A percentile compares a stretch with the other conserved stretches of the same genome.
Evolutionary conservation across 2,329 filamentous ascomycete species (phyloP).

Genomic region (Apiospora malaysiana): DNA sequence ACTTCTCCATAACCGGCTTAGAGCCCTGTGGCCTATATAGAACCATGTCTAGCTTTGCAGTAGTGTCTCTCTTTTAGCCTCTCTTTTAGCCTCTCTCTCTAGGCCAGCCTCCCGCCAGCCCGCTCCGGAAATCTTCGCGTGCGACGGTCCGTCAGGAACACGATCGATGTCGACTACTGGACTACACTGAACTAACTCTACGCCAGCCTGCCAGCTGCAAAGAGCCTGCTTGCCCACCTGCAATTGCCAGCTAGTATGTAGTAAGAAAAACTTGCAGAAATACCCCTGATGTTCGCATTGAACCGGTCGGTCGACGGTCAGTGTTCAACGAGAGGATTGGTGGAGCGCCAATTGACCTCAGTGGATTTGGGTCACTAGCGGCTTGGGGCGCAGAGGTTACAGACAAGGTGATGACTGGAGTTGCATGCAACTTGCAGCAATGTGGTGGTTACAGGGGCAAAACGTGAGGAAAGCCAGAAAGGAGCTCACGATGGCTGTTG

Average conservation of each 20-base stretch:
- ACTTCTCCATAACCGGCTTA: not conserved
- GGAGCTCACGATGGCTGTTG: not conserved
- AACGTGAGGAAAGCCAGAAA: conserved; percentile 17
- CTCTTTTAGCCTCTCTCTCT: not conserved
- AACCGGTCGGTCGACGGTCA: not conserved
- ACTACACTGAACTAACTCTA: not conserved
- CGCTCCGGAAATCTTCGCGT: not conserved
- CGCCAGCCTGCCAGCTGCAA: not conserved
- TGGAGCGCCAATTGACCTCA: not conserved
- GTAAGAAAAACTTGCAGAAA: not conserved
- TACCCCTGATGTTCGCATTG: not conserved
- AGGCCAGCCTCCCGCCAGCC: not conserved
- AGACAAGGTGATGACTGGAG: not conserved
- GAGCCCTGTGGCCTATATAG: not conserved
- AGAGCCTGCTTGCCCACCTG: not conserved
- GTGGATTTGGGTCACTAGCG: not conserved
- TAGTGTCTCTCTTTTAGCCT: not conserved
- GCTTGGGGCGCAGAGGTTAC: conserved; percentile 11
- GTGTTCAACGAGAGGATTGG: not conserved
- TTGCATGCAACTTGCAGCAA: not conserved
- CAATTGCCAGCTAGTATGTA: not conserved
- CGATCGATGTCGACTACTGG: not conserved
- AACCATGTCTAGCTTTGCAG: conserved; percentile 5
- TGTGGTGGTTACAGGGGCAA: not conserved
- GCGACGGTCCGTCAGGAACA: conserved; percentile 7